Evolutionary conservation across 768 basidiomycete genomes (phyloP), one percentile per base, ranked within the genome.

Genomic region (Leccinellum luteum): DNA sequence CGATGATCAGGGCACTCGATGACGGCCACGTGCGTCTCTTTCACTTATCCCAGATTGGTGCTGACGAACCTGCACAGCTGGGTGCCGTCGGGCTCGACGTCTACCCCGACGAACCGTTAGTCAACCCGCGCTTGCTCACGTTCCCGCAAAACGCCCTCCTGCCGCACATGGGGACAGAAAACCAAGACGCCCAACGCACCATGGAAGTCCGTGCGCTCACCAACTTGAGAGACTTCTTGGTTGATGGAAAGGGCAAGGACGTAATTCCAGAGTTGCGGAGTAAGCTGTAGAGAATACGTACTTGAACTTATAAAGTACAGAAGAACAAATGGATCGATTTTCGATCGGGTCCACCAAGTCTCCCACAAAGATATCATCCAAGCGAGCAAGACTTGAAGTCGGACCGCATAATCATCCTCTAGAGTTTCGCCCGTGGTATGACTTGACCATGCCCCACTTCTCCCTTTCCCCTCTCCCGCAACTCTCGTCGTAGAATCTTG

Each of bases 91-190:
- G 93, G 14, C 76, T 95, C 35, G 92, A 95, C 63, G 93, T 94
- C 23, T 94, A 80, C 72, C 91, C 92, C 10, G 80, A 94, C 73
- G 92, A 94, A 67, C 93, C 94, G 1, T 70, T 81, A 48, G 84
- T 93, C 43, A 88, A 93, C 64, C 87, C 90, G 4, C 83, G 86
- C 28, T 75, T 96, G 32, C 78, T 94, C 55, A 81, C 83, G n/a
- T 90, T 92, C 72, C 85, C 88, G 9, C 85, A 93, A 60, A 86
- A 92, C 60, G 88, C 88, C 30, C 78, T 98, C 9, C 80, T 98
- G 19, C 95, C 94, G 1, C 95, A 96, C 71, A 87, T 96, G 86
- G 95, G 94, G 7, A 94, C 92, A 0, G 86, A 91, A 70, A 94
- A 84, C 53, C 83, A 85, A 60, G 93, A 94, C 65, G 81, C 88